Percentiles rank a stretch among this genome's conserved stretches.
Evolutionary conservation across 805 yeast species (phyloP).

Genomic region (Lachancea meyersii): DNA sequence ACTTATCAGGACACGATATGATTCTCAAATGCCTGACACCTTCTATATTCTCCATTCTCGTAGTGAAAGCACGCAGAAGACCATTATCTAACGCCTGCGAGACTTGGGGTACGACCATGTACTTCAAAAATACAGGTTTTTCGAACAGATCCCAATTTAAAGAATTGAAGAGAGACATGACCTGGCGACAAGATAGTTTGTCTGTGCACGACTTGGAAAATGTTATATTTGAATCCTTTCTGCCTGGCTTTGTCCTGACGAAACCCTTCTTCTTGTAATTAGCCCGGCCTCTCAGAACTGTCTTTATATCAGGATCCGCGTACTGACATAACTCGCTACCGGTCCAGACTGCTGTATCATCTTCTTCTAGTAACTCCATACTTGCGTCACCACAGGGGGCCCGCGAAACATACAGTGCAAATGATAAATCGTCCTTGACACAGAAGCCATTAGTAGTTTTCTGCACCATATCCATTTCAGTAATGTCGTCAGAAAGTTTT

Average conservation of each 20-base stretch:
- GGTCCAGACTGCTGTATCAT: constrained; percentile 11
- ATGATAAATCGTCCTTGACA: constrained; percentile 35
- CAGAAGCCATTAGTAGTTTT: constrained; percentile 17
- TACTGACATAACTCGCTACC: constrained; percentile 24
- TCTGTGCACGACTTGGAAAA: constrained; percentile 86
- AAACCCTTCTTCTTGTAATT: constrained; percentile 50
- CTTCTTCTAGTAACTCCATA: constrained; percentile 37
- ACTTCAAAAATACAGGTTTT: constrained; percentile 34
- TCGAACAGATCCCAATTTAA: constrained; percentile 36
- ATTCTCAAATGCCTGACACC: constrained; percentile 8
- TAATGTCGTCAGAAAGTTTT: background rate
- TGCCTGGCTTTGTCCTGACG: constrained; percentile 90
- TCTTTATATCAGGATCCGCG: constrained; percentile 21
- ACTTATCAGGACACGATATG: constrained; percentile 11
- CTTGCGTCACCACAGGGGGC: constrained; percentile 92
- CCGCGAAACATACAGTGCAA: constrained; percentile 64
- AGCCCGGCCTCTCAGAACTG: constrained; percentile 55
- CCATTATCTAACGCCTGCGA: background rate
- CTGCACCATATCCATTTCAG: constrained; percentile 8
- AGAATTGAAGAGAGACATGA: constrained; percentile 46
- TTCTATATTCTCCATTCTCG: background rate
- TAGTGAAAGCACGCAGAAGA: constrained; percentile 16
- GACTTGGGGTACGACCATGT: constrained; percentile 42
- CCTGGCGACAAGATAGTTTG: constrained; percentile 63
- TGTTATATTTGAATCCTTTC: constrained; percentile 67